Base-by-base conservation (phyloP, 257 asterid species). In the Primulina huaijiensis region DNA sequence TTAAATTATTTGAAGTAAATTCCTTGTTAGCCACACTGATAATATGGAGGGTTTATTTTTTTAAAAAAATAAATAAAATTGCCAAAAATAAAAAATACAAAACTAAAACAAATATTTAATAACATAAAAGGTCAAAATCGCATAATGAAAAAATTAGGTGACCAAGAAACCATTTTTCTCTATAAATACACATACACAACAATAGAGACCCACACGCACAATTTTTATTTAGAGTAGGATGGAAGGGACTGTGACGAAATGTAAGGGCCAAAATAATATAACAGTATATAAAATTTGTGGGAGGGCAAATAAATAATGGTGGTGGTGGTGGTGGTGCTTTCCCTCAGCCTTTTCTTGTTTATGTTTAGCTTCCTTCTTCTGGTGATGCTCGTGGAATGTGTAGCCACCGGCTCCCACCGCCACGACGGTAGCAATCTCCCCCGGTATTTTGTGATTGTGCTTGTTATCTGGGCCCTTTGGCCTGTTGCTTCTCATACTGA, bases 401-500 rank as follows among this genome's bases (percentile, higher is more conserved):
- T 77, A 88, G 0, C 92, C 96, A 56, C 96, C 89, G 0, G 86
- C 65, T 11, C 94, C 97, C 0, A 87, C 83, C 0, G 87, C 88
- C 0, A 38, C 80, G 0, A 76, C 80, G 0, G 86, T 90, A 7
- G 82, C 95, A 1, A 88, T 23, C 75, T 72, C 92, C 79, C 82
- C 96, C 81, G 84, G 87, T 69, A 78, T 75, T 67, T 82, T 80
- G 79, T 90, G 96, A 57, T 64, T 67, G 69, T 85, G 87, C 56
- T 74, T 71, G 75, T 90, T 69, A 79, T 88, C 96, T 0, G 90
- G 84, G 21, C 87, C 96, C 75, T 88, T 85, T 83, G 9, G 77
- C 70, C 84, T 90, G 79, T 33, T 85, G 88, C 80, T 82, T 87
- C 86, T 88, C 97, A 37, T 86, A 86, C 97, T 90, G 71, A 7